Base-by-base conservation (phyloP, 352 stramenopile species). In the Phytophthora idaei region DNA sequence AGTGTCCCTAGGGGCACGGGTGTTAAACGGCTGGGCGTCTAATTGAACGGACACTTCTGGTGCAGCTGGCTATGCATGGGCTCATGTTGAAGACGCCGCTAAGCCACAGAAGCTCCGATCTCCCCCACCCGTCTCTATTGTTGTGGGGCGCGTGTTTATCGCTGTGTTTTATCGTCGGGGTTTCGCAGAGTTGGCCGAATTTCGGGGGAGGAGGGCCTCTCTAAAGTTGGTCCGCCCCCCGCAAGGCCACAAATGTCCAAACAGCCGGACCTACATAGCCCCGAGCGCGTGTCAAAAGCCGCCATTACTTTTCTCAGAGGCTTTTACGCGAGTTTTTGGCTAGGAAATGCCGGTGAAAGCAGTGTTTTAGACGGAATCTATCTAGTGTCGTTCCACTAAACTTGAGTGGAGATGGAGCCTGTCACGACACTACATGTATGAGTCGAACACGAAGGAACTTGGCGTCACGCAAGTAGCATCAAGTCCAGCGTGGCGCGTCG, bases 271-370 rank as follows among this genome's bases (percentile, higher is more conserved):
- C 46, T 50, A 14, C 58, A 69, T 68, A 69, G 61, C 48, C 29
- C 28, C 27, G 34, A 21, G 34, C 66, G 52, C 61, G 61, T 63
- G 61, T 71, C 67, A 74, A 74, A 67, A 70, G 67, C 53, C 54
- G 54, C 61, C 67, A 74, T 74, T 74, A 74, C 67, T 71, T 55
- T 55, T 58, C 31, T 66, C 54, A 60, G 51, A 57, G 46, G 49
- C 53, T 73, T 73, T 73, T 73, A 73, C 65, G 27, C 11, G 44
- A 67, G 54, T 44, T 71, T 70, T 73, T 73, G 66, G 54, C 44
- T 21, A 60, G 64, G 48, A 66, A 64, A 48, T 49, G 55, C 48
- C 56, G 29, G 25, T 25, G 17, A 53, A 54, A 54, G 42, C 4
- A 47, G 44, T 11, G 44, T 32, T 52, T 44, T 53, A 42, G 36